Evolutionary conservation across 148 eudicot genomes (phyloP).

Genomic region (Limonium bicolor): DNA sequence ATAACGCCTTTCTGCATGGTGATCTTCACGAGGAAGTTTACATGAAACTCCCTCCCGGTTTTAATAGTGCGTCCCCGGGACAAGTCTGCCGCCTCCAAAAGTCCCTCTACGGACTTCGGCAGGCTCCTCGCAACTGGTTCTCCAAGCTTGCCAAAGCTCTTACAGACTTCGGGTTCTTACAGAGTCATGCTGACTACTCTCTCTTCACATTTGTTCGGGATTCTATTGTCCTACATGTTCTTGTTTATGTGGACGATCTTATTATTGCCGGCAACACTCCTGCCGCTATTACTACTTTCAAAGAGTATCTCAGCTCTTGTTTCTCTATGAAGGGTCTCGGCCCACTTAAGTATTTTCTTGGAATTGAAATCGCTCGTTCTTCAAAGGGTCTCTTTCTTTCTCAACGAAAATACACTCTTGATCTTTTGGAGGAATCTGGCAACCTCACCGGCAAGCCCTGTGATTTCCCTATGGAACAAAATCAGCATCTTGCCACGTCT

Average conservation of each 20-base stretch:
- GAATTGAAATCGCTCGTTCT: neutral
- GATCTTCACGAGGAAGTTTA: neutral
- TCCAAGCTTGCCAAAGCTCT: neutral
- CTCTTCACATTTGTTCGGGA: neutral
- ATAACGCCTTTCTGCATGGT: neutral
- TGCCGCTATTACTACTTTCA: neutral
- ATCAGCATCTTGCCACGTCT: neutral
- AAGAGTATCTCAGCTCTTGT: neutral
- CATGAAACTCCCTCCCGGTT: neutral
- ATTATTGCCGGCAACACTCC: slow-evolving; percentile 1
- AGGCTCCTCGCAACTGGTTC: slow-evolving; percentile 3
- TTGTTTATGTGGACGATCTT: slow-evolving; percentile 5
- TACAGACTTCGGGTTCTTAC: neutral
- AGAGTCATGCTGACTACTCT: neutral
- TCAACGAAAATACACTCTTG: neutral
- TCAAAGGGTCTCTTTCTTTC: neutral
- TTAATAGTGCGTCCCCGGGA: neutral
- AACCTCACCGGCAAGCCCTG: neutral
- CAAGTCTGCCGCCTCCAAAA: neutral
- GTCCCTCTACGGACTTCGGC: slow-evolving; percentile 2
- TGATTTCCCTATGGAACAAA: neutral
- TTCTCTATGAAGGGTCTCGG: slow-evolving; percentile 9
- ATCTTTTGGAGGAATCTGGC: neutral
- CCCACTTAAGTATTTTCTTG: slow-evolving; percentile 1
- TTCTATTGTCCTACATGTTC: neutral